Conservation (phyloP, 106 monocot species). For the Dendrobium officinale region DNA sequence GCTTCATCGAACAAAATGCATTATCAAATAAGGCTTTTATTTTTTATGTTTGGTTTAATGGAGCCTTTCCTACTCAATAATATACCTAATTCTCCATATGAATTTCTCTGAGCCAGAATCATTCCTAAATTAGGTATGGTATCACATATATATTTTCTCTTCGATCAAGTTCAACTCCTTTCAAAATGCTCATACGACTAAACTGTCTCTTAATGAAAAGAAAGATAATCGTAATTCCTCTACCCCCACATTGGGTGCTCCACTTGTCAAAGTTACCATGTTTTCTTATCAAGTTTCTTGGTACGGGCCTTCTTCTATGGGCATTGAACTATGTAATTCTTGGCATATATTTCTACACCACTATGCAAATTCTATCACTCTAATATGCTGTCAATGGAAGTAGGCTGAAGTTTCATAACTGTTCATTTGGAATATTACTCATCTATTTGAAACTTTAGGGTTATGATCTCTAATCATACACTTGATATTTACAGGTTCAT, state of each 20-base stretch:
- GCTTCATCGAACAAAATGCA: too few species aligned
- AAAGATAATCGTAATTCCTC: neutral
- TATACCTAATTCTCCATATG: too few species aligned
- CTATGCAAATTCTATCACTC: neutral
- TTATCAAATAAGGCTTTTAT: too few species aligned
- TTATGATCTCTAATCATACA: neutral
- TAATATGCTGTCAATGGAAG: neutral
- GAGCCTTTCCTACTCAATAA: too few species aligned
- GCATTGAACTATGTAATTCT: neutral
- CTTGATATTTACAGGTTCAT: constrained; percentile 41
- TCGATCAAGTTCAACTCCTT: too few species aligned
- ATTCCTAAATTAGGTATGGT: too few species aligned
- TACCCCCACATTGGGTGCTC: neutral
- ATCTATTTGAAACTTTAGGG: neutral
- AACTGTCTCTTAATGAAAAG: too few species aligned
- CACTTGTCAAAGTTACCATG: neutral
- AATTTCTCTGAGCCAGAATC: too few species aligned
- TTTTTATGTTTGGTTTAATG: too few species aligned
- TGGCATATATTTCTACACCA: neutral
- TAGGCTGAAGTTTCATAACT: neutral
- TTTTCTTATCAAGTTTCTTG: neutral
- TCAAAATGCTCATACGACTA: too few species aligned
- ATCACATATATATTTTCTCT: too few species aligned
- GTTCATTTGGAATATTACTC: neutral
- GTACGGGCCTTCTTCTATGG: neutral